Percentiles rank a stretch among this genome's conserved stretches.
phyloP scores from a whole-genome alignment of 1,139 yeast species.

The Magnusiomyces ingens region DNA sequence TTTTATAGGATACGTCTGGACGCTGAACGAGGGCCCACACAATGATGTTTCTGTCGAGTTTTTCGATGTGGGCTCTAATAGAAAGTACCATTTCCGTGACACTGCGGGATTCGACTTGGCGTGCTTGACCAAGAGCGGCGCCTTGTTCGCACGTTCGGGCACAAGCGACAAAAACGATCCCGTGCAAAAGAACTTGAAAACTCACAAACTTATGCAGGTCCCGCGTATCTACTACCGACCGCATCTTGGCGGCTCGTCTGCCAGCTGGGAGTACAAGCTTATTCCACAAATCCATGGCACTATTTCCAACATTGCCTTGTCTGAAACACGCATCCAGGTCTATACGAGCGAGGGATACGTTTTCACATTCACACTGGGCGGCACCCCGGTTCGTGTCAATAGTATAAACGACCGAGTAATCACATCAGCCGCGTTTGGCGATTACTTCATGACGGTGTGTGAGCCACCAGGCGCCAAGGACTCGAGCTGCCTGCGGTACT shows the following conservation, averaged over 20 bases:
- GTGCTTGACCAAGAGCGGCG: constrained; percentile 59
- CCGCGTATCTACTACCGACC: constrained; percentile 27
- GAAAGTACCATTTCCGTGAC: constrained; percentile 85
- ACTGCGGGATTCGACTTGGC: constrained; percentile 65
- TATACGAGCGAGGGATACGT: constrained; percentile 55
- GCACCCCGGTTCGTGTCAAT: constrained; percentile 48
- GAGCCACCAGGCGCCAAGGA: constrained; percentile 18
- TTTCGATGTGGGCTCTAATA: constrained; percentile 71
- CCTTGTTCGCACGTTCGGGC: constrained; percentile 45
- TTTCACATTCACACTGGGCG: constrained; percentile 48
- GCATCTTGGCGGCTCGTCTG: constrained; percentile 30
- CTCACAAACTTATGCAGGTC: constrained; percentile 8
- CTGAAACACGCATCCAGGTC: constrained; percentile 43
- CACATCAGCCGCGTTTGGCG: constrained; percentile 46
- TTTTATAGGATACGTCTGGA: constrained; percentile 74
- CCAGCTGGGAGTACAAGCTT: constrained; percentile 37
- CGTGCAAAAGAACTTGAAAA: constrained; percentile 8
- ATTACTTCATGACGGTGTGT: constrained; percentile 41
- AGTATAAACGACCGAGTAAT: constrained; percentile 46
- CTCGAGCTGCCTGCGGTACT: constrained; percentile 28
- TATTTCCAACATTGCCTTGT: constrained; percentile 46
- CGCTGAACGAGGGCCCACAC: constrained; percentile 56
- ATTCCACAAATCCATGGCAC: constrained; percentile 28
- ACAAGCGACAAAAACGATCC: constrained; percentile 2
- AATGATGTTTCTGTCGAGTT: constrained; percentile 78